Percentiles rank a stretch among this genome's conserved stretches.
phyloP scores from a whole-genome alignment of 140 eudicot species.

The Cichorium intybus region DNA sequence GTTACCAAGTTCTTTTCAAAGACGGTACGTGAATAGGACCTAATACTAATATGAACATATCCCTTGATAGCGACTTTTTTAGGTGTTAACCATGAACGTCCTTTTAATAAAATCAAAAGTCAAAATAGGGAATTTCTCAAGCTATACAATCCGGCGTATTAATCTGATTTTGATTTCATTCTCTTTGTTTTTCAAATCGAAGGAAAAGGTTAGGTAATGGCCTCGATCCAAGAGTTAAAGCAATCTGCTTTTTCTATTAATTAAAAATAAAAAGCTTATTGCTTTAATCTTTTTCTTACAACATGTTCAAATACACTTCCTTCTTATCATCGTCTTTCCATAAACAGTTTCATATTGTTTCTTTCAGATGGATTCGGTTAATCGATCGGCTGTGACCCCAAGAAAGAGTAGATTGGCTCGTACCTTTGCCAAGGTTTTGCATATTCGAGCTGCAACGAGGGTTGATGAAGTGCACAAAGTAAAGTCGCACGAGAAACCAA shows the following conservation, averaged over 20 bases:
- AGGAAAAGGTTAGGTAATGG: slow-evolving; percentile 19
- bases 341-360: slow-evolving; percentile 13
- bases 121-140: slow-evolving; percentile 5
- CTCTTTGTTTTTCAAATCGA: slow-evolving; percentile 12
- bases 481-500: slow-evolving; percentile 23
- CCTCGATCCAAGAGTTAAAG: slow-evolving; percentile 46
- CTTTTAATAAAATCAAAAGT: not conserved
- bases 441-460: slow-evolving; percentile 45
- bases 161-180: slow-evolving; percentile 25
- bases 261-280: not conserved
- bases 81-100: slow-evolving; percentile 7
- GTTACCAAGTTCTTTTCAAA: slow-evolving; percentile 27
- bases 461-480: slow-evolving; percentile 25
- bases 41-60: slow-evolving; percentile 14
- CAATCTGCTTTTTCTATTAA: slow-evolving; percentile 28
- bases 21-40: slow-evolving; percentile 22
- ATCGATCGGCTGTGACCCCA: slow-evolving; percentile 43
- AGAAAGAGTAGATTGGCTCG: slow-evolving; percentile 57
- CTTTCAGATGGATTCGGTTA: slow-evolving; percentile 67
- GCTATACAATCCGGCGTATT: not conserved
- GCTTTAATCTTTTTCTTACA: slow-evolving; percentile 37
- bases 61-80: slow-evolving; percentile 18
- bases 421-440: slow-evolving; percentile 72
- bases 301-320: slow-evolving; percentile 37
- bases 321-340: slow-evolving; percentile 24